These are phyloP conservation scores for Bassia scoparia DNA, from an alignment of 148 eudicot genomes.

Conservation along the genomic window DNA sequence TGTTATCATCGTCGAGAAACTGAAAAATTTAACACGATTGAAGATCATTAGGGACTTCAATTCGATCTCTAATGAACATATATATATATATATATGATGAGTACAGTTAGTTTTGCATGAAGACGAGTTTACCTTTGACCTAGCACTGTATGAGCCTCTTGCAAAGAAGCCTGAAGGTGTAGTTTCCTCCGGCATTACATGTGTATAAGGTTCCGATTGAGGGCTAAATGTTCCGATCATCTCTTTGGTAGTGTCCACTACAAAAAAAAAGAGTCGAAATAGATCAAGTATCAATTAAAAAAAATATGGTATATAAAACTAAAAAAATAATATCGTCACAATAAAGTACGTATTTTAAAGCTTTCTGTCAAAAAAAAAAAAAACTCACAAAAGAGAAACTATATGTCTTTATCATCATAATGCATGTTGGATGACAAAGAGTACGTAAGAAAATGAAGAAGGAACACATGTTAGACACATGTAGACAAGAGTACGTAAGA, in stretches of 20 bases:
- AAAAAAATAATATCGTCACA: no score
- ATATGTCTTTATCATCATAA: no score
- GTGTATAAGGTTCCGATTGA: conserved; percentile 56
- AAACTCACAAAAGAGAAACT: no score
- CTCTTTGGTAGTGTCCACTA: conserved; percentile 69
- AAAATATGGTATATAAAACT: no score
- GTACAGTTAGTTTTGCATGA: neutral
- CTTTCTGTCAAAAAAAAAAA: no score
- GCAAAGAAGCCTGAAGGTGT: conserved; percentile 70
- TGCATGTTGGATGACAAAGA: no score
- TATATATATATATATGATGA: neutral
- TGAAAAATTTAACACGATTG: no score
- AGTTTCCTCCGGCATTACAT: conserved; percentile 70
- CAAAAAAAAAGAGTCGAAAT: neutral
- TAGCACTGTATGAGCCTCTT: conserved; percentile 67
- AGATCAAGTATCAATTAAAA: no score
- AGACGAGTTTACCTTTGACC: conserved; percentile 42
- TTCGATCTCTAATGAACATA: neutral
- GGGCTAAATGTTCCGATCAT: conserved; percentile 84
- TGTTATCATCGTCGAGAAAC: conserved; percentile 65
- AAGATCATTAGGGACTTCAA: neutral
- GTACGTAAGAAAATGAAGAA: no score
- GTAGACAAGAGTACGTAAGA: no score
- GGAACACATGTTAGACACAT: no score
- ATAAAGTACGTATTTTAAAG: no score